Evolutionary conservation across 805 yeast genomes (phyloP).

Genomic region (Hanseniaspora thailandica): DNA sequence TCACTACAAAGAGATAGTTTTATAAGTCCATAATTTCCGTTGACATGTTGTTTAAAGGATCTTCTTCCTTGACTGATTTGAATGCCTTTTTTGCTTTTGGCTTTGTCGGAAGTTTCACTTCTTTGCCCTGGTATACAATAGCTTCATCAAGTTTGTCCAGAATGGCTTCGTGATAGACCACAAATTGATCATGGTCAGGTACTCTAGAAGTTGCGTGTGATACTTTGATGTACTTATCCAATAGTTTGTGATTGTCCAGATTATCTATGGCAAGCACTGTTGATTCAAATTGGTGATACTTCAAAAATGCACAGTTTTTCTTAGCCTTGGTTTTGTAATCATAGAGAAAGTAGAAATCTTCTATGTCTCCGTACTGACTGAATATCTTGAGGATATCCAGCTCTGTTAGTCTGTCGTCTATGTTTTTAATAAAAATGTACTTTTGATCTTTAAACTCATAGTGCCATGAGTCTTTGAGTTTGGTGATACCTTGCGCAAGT

Average conservation of each 20-base stretch:
- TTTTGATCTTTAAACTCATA: slow-evolving; percentile 67
- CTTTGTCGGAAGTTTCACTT: not conserved
- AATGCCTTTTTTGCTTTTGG: not conserved
- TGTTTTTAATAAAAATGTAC: slow-evolving; percentile 63
- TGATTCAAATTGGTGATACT: slow-evolving; percentile 71
- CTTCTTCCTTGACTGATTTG: slow-evolving; percentile 6
- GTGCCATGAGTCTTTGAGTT: slow-evolving; percentile 72
- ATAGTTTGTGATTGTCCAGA: slow-evolving; percentile 53
- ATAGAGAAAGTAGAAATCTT: slow-evolving; percentile 55
- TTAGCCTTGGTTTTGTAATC: slow-evolving; percentile 56
- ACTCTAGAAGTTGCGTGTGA: slow-evolving; percentile 61
- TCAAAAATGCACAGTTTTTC: slow-evolving; percentile 67
- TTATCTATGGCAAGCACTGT: slow-evolving; percentile 82
- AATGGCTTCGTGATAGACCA: slow-evolving; percentile 35
- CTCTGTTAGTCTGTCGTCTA: slow-evolving; percentile 55
- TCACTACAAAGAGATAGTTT: no score
- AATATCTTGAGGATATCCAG: slow-evolving; percentile 67
- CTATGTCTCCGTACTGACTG: slow-evolving; percentile 83
- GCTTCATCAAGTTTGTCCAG: slow-evolving; percentile 28
- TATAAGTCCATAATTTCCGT: not conserved
- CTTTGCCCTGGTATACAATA: slow-evolving; percentile 9
- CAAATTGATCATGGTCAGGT: slow-evolving; percentile 34
- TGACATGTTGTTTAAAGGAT: not conserved
- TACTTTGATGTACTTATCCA: slow-evolving; percentile 44
- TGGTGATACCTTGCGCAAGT: slow-evolving; percentile 45